Base-by-base conservation (phyloP, 2,329 filamentous ascomycete species). In the Colletotrichum gloeosporioides region DNA sequence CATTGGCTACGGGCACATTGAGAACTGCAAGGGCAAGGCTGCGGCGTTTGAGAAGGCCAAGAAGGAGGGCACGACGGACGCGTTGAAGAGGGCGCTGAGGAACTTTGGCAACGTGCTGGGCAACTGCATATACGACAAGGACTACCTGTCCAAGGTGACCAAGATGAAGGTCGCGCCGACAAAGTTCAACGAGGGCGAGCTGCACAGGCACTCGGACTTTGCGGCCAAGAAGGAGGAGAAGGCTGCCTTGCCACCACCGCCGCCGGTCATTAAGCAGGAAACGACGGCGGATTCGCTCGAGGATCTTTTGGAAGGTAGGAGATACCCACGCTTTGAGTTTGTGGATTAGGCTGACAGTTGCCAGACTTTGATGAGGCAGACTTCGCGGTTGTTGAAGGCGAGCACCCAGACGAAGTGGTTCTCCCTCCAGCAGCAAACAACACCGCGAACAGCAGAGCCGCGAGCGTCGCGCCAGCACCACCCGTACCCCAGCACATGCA, bases 51-150 rank as follows among this genome's bases (percentile, higher is more conserved):
- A 99, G 84, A 99, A 99, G 86, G 96, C 97, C 2, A 99, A 99
- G 88, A 99, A 99, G 84, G 96, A 99, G 87, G 98, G 95, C 9
- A 98, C 96, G 4, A 99, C 98, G 12, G 97, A 99, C 86, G 97
- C 93, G 2, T 83, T 99, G 82, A 99, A 99, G 86, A 91, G 97
- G 79, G 92, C 97, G 2, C 83, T 99, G 81, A 91, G 96, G 75
- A 98, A 93, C 78, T 99, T 99, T 85, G 97, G 97, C 76, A 99
- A 99, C 81, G 94, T 99, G 18, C 89, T 99, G 71, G 97, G 97
- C n/a, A 99, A 99, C 83, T 99, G 97, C 88, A 93, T 99, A 75
- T 99, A 99, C 85, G 97, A 99, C 87, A 98, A 98, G 85, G 93
- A 96, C 77, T 99, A 98, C 83, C 88, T 99, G 73, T 90, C 93